A percentile compares a stretch with the other conserved stretches of the same genome.
phyloP scores from a whole-genome alignment of 2,329 filamentous ascomycete genomes.

The Neoscytalidium dimidiatum region DNA sequence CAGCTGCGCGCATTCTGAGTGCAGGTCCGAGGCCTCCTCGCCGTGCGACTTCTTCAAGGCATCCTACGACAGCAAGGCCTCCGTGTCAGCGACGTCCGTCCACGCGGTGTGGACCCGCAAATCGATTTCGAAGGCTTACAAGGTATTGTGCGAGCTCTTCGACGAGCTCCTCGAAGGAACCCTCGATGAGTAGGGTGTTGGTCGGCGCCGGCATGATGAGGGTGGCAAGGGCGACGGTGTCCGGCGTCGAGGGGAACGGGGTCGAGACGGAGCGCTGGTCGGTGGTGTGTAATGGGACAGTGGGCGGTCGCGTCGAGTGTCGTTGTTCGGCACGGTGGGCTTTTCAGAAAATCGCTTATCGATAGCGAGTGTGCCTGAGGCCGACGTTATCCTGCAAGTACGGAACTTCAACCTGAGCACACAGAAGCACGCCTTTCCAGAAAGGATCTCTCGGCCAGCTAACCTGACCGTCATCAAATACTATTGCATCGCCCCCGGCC shows the following conservation, averaged over 20 bases:
- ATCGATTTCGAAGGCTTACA: slow-evolving; percentile 24
- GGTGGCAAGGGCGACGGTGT: not conserved
- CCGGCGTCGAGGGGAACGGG: slow-evolving; percentile 11
- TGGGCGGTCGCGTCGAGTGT: slow-evolving; percentile 18
- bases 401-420: not conserved
- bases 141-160: slow-evolving; percentile 95
- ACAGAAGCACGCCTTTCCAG: not conserved
- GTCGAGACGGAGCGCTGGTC: slow-evolving; percentile 8
- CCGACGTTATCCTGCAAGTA: not conserved
- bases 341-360: slow-evolving; percentile 20
- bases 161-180: slow-evolving; percentile 87
- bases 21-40: slow-evolving; percentile 55
- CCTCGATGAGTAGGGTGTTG: slow-evolving; percentile 76
- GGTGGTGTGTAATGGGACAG: slow-evolving; percentile 12
- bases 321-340: slow-evolving; percentile 19
- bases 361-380: slow-evolving; percentile 9
- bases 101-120: not conserved
- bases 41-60: slow-evolving; percentile 66
- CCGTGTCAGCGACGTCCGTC: slow-evolving; percentile 6
- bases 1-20: slow-evolving; percentile 69
- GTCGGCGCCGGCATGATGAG: slow-evolving; percentile 60
- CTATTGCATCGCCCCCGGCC: not conserved
- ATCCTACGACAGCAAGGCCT: slow-evolving; percentile 48
- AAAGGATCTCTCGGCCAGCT: not conserved
- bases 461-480: not conserved